phyloP scores from a whole-genome alignment of 495 filamentous ascomycete genomes.

The Hypomontagnella monticulosa region DNA sequence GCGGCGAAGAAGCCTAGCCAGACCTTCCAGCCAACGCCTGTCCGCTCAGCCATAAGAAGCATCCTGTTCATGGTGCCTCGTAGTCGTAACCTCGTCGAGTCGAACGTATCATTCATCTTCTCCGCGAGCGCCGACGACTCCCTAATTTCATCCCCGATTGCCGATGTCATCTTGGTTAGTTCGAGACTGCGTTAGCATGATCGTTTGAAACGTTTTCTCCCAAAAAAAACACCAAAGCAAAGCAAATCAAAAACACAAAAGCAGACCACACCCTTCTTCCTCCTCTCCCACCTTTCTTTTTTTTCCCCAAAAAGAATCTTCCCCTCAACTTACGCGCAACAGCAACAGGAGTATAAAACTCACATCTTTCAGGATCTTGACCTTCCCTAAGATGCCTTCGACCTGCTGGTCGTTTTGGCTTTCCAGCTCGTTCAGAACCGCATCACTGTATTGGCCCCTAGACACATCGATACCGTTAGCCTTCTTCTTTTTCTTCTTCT shows the following conservation, averaged over 20 bases:
- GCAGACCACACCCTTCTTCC: neutral
- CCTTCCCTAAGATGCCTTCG: slow-evolving; percentile 89
- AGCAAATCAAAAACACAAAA: neutral
- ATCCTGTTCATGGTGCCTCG: slow-evolving; percentile 96
- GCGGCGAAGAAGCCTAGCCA: slow-evolving; percentile 88
- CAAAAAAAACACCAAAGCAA: neutral
- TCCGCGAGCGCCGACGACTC: slow-evolving; percentile 84
- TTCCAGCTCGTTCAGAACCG: slow-evolving; percentile 91
- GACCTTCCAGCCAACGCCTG: slow-evolving; percentile 92
- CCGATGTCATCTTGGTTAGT: slow-evolving; percentile 72
- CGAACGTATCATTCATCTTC: slow-evolving; percentile 91
- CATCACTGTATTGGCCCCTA: slow-evolving; percentile 92
- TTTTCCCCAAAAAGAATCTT: slow-evolving; percentile 8
- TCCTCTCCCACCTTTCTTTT: neutral
- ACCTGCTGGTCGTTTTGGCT: slow-evolving; percentile 94
- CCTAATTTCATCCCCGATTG: slow-evolving; percentile 94
- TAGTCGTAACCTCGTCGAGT: slow-evolving; percentile 79
- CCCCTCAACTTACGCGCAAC: slow-evolving; percentile 30
- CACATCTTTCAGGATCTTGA: slow-evolving; percentile 91
- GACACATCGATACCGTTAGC: slow-evolving; percentile 14
- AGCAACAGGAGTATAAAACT: slow-evolving; percentile 49
- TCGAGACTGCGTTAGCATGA: slow-evolving; percentile 15
- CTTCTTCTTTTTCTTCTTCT: neutral
- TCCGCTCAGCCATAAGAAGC: slow-evolving; percentile 92
- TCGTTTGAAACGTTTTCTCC: neutral